phyloP scores from a whole-genome alignment of 495 filamentous ascomycete genomes.

The Aspergillus sclerotioniger region DNA sequence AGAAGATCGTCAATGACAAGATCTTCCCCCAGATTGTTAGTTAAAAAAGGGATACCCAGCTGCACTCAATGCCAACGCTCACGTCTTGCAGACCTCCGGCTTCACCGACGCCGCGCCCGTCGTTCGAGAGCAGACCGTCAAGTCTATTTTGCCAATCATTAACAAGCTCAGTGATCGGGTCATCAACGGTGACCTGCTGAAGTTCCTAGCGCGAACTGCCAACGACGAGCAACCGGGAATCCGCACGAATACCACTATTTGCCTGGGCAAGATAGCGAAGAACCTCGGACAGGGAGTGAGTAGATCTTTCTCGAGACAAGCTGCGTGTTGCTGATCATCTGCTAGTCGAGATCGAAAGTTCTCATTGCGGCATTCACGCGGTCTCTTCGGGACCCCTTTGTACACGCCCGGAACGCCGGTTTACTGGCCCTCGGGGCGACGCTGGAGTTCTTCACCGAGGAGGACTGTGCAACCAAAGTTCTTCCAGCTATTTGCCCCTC shows the following conservation, averaged over 20 bases:
- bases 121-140: conserved; percentile 92
- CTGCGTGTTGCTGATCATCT: conserved; percentile 21
- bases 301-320: background rate
- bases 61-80: conserved; percentile 16
- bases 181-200: conserved; percentile 88
- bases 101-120: conserved; percentile 90
- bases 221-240: conserved; percentile 98
- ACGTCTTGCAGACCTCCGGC: conserved; percentile 64
- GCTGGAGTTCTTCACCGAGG: conserved; percentile 79
- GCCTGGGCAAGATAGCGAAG: conserved; percentile 90
- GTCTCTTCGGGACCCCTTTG: conserved; percentile 86
- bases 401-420: conserved; percentile 87
- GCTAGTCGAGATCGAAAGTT: conserved; percentile 75
- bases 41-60: conserved; percentile 8
- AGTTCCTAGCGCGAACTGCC: conserved; percentile 89
- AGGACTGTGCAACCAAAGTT: conserved; percentile 82
- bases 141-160: conserved; percentile 82
- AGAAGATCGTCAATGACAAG: conserved; percentile 91
- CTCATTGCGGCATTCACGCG: conserved; percentile 87
- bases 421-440: conserved; percentile 84
- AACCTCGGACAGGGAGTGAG: conserved; percentile 71
- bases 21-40: conserved; percentile 90
- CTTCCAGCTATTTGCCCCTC: conserved; percentile 79
- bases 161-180: conserved; percentile 86
- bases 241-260: conserved; percentile 96